Percentiles rank a stretch among this genome's conserved stretches.
Conservation (phyloP, 2,329 filamentous ascomycete species). For the Colletotrichum camelliae region DNA sequence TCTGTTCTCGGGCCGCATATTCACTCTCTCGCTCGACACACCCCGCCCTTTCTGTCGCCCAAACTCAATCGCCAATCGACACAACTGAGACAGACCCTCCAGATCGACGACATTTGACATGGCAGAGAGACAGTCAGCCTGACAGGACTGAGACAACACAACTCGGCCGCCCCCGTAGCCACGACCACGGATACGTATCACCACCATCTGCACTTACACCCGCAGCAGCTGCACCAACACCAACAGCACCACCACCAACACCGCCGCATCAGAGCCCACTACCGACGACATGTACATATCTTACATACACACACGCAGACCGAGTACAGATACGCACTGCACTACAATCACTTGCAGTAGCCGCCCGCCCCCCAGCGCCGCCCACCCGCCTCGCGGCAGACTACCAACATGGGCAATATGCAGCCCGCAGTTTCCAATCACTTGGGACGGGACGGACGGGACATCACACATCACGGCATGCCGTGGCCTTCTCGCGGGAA, state of each 20-base stretch:
- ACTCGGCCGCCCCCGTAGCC: not conserved
- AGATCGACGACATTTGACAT: slow-evolving; percentile 13
- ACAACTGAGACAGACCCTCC: slow-evolving; percentile 16
- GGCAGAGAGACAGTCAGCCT: not conserved
- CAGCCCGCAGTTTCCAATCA: slow-evolving; percentile 17
- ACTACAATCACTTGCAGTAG: not conserved
- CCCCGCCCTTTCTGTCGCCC: not conserved
- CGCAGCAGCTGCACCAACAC: not conserved
- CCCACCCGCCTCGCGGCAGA: not conserved
- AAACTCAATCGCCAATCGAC: slow-evolving; percentile 12
- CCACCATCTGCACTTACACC: not conserved
- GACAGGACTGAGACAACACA: slow-evolving; percentile 8
- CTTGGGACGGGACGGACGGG: slow-evolving; percentile 16
- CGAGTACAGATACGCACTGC: not conserved
- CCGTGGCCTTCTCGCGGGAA: not conserved
- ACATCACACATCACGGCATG: not conserved
- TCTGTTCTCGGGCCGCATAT: not conserved
- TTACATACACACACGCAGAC: not conserved
- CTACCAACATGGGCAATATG: not conserved
- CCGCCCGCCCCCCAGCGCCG: not conserved
- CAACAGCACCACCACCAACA: not conserved
- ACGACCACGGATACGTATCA: not conserved
- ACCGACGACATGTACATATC: not conserved
- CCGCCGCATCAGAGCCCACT: not conserved
- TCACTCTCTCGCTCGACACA: not conserved